phyloP scores from a whole-genome alignment of 2,329 filamentous ascomycete species.

The Penicillium sp. region DNA sequence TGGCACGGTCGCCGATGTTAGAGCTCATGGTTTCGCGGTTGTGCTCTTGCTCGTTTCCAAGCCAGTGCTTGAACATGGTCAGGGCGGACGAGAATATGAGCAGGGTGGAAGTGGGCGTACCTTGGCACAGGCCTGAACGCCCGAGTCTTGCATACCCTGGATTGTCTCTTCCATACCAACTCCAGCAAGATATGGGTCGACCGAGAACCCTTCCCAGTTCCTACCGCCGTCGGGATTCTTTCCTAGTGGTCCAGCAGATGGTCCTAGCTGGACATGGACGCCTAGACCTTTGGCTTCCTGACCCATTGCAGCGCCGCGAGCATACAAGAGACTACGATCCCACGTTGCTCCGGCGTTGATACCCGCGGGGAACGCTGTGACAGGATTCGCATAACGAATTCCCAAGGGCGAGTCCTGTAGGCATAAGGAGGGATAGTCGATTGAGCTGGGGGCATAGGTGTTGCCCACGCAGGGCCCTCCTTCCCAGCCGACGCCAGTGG shows the following conservation, averaged over 20 bases:
- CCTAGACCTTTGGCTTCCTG: constrained; percentile 37
- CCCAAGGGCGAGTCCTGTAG: constrained; percentile 30
- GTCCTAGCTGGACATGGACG: constrained; percentile 35
- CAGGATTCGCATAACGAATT: constrained; percentile 36
- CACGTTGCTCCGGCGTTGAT: constrained; percentile 42
- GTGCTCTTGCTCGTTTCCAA: constrained; percentile 61
- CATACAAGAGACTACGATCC: constrained; percentile 48
- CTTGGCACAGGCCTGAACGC: constrained; percentile 21
- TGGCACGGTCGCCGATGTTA: constrained; percentile 62
- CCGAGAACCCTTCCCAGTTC: constrained; percentile 38
- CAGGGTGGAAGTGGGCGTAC: constrained; percentile 1
- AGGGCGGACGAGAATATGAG: constrained; percentile 41
- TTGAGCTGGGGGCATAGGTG: constrained; percentile 22
- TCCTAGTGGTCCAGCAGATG: constrained; percentile 38
- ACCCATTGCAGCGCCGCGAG: constrained; percentile 47
- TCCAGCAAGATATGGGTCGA: constrained; percentile 41
- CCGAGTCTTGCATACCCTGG: constrained; percentile 52
- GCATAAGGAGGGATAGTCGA: constrained; percentile 28
- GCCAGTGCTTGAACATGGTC: constrained; percentile 48
- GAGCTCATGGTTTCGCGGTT: constrained; percentile 25
- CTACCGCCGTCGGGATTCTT: constrained; percentile 18
- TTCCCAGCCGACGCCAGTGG: constrained; percentile 24
- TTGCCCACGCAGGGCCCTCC: constrained; percentile 29
- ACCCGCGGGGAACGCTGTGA: constrained; percentile 38
- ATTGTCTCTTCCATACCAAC: constrained; percentile 37